Evolutionary conservation across 2,329 filamentous ascomycete genomes (phyloP), one percentile per base, ranked within the genome.

Genomic region (Botryotinia convoluta): DNA sequence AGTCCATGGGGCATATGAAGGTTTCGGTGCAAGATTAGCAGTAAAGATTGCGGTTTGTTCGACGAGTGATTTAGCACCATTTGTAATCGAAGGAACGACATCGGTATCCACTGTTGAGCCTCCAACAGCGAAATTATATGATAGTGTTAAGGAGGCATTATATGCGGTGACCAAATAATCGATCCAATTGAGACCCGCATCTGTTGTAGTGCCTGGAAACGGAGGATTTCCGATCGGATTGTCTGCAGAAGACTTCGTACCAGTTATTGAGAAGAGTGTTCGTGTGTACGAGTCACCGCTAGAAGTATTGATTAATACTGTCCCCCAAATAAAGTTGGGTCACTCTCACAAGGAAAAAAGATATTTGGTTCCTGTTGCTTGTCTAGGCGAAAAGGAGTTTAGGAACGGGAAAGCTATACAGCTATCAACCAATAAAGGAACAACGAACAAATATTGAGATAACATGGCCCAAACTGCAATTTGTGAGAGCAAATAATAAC

Each of bases 191-290:
- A 69, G 37, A 32, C 67, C 67, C 5, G 51, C 39, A 32, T 69
- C 67, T 8, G 67, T 69, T 16, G 67, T 69, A 18, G 51, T 54
- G 32, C 64, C 64, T 3, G 69, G 69, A 35, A 71, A 71, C n/a
- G 42, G 18, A 18, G 69, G 69, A 29, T 71, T 71, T 45, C 69
- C 69, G 6, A 71, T 71, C 7, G 69, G 69, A 37, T 71, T 71
- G 5, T 44, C 42, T 14, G 42, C 26, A 14, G 59, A 71, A 29
- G 69, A 59, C 18, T 71, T 71, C 14, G 44, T 39, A 7, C 69
- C 69, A 10, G 44, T 10, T 29, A 71, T 71, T 22, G 69, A 71
- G 69, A 71, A 71, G 16, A 62, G 57, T 7, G 69, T 71, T 16
- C 59, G 39, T 16, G 59, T 48, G 35, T 71, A 71, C 12, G 57